Percentiles rank a stretch among this genome's conserved stretches.
These are phyloP conservation scores for Diatrype stigma DNA, from an alignment of 2,329 filamentous ascomycete genomes.

Conservation along the genomic window DNA sequence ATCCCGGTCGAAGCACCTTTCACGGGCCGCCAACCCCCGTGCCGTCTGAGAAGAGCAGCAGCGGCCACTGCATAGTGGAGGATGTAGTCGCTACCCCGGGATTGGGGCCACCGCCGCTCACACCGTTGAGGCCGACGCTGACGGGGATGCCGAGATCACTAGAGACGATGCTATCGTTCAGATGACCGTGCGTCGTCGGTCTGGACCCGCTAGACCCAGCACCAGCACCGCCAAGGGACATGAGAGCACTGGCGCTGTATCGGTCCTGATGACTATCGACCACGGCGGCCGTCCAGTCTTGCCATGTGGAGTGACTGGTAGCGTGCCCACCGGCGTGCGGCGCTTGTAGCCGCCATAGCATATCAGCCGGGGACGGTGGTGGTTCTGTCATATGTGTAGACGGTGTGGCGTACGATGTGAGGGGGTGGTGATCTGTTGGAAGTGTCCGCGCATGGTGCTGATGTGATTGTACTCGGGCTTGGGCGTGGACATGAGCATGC, in stretches of 20 bases:
- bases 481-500: too few relatives aligned
- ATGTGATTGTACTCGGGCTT: too few relatives aligned
- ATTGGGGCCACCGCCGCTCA: conserved; percentile 15
- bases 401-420: too few relatives aligned
- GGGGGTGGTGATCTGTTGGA: too few relatives aligned
- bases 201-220: conserved; percentile 7
- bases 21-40: conserved; percentile 19
- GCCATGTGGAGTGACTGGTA: conserved; percentile 34
- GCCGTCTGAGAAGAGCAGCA: conserved; percentile 27
- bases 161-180: not conserved
- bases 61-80: conserved; percentile 27
- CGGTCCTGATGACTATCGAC: conserved; percentile 45
- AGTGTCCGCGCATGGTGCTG: too few relatives aligned
- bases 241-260: conserved; percentile 45
- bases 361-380: conserved; percentile 7
- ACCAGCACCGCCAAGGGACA: conserved; percentile 37
- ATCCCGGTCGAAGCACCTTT: too few relatives aligned
- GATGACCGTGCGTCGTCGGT: not conserved
- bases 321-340: conserved; percentile 32
- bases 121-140: conserved; percentile 1
- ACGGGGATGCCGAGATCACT: not conserved
- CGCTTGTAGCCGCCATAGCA: conserved; percentile 26
- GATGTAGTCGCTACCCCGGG: conserved; percentile 18
- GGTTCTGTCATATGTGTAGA: too few relatives aligned
- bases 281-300: conserved; percentile 51